phyloP scores from a whole-genome alignment of 2,329 filamentous ascomycete species.

The Amauroascus verrucosus region DNA sequence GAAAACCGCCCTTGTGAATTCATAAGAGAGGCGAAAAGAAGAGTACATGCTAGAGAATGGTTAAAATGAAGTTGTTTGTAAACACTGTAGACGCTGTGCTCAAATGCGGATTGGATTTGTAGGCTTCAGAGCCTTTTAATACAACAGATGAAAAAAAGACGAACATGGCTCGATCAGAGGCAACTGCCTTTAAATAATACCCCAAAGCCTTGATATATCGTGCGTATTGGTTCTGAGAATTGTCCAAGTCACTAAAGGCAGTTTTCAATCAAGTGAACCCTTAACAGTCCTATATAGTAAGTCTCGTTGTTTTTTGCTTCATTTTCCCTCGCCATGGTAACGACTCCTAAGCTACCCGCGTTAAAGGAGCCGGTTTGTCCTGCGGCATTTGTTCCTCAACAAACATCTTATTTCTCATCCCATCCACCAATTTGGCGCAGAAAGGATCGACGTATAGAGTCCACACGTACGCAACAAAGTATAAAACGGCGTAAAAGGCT shows the following conservation, averaged over 20 bases:
- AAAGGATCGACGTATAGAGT: slow-evolving; percentile 15
- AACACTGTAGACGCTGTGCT: too few relatives aligned
- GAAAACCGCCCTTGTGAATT: too few relatives aligned
- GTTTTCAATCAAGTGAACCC: neutral
- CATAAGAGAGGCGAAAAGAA: too few relatives aligned
- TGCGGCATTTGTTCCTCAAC: slow-evolving; percentile 14
- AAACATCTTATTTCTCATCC: slow-evolving; percentile 16
- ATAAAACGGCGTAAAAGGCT: slow-evolving; percentile 15
- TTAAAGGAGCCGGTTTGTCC: slow-evolving; percentile 15
- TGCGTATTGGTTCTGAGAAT: neutral
- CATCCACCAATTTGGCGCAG: slow-evolving; percentile 15
- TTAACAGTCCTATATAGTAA: neutral
- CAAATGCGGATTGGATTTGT: too few relatives aligned
- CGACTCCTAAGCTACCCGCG: neutral
- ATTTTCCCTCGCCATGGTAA: neutral
- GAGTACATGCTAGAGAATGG: too few relatives aligned
- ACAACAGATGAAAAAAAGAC: too few relatives aligned
- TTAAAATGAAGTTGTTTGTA: too few relatives aligned
- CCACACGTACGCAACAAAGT: slow-evolving; percentile 16
- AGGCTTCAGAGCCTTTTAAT: too few relatives aligned
- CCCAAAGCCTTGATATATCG: too few relatives aligned
- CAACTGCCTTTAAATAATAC: too few relatives aligned
- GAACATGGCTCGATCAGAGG: too few relatives aligned
- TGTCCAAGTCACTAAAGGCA: neutral
- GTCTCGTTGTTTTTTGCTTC: neutral